phyloP scores from a whole-genome alignment of 2,329 filamentous ascomycete genomes.

The Colletotrichum orbiculare region DNA sequence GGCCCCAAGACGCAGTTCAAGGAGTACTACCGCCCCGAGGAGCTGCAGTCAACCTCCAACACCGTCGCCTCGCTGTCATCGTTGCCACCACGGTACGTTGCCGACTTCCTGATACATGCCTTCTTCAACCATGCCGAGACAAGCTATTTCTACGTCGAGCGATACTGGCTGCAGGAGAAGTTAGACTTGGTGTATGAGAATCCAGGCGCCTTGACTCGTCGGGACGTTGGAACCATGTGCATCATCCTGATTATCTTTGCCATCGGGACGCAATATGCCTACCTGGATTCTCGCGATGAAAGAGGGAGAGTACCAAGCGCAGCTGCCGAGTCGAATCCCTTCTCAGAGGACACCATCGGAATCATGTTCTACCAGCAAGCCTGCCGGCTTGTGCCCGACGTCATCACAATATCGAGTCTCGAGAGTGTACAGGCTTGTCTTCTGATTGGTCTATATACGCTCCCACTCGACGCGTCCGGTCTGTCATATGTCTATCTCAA shows the following conservation, averaged over 20 bases:
- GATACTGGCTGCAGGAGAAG: conserved; percentile 53
- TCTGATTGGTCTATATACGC: conserved; percentile 64
- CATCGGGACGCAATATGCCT: conserved; percentile 62
- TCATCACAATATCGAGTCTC: conserved; percentile 66
- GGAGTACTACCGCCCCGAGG: conserved; percentile 58
- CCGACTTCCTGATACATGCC: conserved; percentile 57
- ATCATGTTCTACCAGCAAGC: conserved; percentile 68
- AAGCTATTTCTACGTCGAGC: conserved; percentile 61
- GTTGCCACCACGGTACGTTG: conserved; percentile 58
- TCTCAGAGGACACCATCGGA: conserved; percentile 64
- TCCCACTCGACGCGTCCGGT: conserved; percentile 67
- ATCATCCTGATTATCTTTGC: conserved; percentile 60
- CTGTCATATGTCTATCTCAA: conserved; percentile 68
- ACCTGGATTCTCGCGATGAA: conserved; percentile 51
- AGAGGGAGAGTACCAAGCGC: conserved; percentile 29
- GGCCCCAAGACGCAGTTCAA: conserved; percentile 44
- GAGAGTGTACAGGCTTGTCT: conserved; percentile 69
- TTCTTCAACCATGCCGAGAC: conserved; percentile 61
- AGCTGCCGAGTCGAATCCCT: conserved; percentile 38
- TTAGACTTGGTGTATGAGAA: conserved; percentile 55
- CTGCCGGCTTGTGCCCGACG: conserved; percentile 64
- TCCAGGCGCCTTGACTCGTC: conserved; percentile 49
- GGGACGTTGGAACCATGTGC: conserved; percentile 55
- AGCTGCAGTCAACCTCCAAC: conserved; percentile 54
- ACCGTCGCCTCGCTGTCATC: conserved; percentile 52